These are phyloP conservation scores for Rutstroemia sp. DNA, from an alignment of 2,329 filamentous ascomycete species.

Conservation along the genomic window DNA sequence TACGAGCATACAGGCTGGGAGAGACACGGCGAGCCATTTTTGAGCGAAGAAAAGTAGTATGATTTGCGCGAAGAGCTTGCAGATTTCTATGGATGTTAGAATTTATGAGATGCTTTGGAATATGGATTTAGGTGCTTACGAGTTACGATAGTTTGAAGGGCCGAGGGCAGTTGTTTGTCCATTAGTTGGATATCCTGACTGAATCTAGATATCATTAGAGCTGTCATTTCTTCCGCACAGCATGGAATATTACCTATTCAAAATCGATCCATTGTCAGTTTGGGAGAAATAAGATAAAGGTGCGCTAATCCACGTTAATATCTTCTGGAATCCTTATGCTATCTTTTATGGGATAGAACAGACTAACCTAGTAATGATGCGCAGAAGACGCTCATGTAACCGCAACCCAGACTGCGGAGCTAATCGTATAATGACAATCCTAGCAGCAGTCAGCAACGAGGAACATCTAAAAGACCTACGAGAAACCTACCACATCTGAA, in stretches of 20 bases:
- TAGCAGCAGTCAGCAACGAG: neutral
- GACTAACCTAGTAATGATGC: slow-evolving; percentile 22
- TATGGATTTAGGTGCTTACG: slow-evolving; percentile 23
- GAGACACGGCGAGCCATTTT: slow-evolving; percentile 35
- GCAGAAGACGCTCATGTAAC: slow-evolving; percentile 28
- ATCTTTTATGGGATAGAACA: slow-evolving; percentile 14
- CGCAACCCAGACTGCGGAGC: slow-evolving; percentile 32
- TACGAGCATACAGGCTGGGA: slow-evolving; percentile 40
- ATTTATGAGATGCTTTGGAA: neutral
- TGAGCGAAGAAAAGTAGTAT: slow-evolving; percentile 40
- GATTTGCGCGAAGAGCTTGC: slow-evolving; percentile 36
- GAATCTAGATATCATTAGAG: slow-evolving; percentile 13
- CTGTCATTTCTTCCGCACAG: too few species aligned
- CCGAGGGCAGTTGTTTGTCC: slow-evolving; percentile 18
- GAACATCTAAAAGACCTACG: neutral
- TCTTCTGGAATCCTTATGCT: neutral
- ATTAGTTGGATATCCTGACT: slow-evolving; percentile 16
- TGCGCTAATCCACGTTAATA: neutral
- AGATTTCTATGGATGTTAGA: slow-evolving; percentile 14
- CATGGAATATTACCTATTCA: slow-evolving; percentile 31
- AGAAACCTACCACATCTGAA: slow-evolving; percentile 2
- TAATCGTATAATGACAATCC: slow-evolving; percentile 23
- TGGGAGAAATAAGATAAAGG: slow-evolving; percentile 30
- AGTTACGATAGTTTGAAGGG: slow-evolving; percentile 28
- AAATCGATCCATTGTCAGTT: slow-evolving; percentile 34